phyloP scores from a whole-genome alignment of 1,284 basidiomycete species.

The Microbotryum saponariae region DNA sequence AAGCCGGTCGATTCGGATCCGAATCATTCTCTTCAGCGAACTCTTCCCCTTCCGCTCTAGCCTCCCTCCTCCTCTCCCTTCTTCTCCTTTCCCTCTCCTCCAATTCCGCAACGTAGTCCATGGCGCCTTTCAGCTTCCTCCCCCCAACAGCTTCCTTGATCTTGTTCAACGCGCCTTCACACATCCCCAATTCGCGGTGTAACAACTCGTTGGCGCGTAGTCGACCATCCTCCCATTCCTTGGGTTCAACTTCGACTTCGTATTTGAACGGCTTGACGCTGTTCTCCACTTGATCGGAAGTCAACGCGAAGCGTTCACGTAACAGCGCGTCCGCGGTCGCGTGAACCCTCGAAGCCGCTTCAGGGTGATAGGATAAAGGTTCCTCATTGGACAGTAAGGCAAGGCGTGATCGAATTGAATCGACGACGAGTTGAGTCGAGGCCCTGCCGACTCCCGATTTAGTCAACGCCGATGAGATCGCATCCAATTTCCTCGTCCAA shows the following conservation, averaged over 20 bases:
- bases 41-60: constrained; percentile 34
- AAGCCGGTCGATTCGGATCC: constrained; percentile 48
- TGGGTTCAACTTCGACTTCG: constrained; percentile 72
- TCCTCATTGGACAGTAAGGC: constrained; percentile 79
- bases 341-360: constrained; percentile 76
- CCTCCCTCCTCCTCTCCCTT: constrained; percentile 44
- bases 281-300: constrained; percentile 98
- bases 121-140: constrained; percentile 65
- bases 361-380: constrained; percentile 85
- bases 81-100: constrained; percentile 74
- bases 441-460: constrained; percentile 95
- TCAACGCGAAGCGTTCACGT: constrained; percentile 80
- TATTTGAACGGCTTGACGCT: constrained; percentile 99
- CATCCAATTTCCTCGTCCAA: constrained; percentile 94
- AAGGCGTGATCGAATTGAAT: constrained; percentile 79
- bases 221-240: constrained; percentile 85
- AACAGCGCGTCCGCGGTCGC: constrained; percentile 88
- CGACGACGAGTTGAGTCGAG: constrained; percentile 88
- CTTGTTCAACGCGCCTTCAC: constrained; percentile 75
- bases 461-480: constrained; percentile 81
- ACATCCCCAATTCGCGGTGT: constrained; percentile 73
- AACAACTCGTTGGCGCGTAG: constrained; percentile 67
- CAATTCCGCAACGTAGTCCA: constrained; percentile 71
- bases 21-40: constrained; percentile 45
- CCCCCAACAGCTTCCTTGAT: constrained; percentile 82